A percentile compares a stretch with the other conserved stretches of the same genome.
Evolutionary conservation across 176 grass and related monocot genomes (phyloP).

Genomic region (Eremochloa ophiuroides): DNA sequence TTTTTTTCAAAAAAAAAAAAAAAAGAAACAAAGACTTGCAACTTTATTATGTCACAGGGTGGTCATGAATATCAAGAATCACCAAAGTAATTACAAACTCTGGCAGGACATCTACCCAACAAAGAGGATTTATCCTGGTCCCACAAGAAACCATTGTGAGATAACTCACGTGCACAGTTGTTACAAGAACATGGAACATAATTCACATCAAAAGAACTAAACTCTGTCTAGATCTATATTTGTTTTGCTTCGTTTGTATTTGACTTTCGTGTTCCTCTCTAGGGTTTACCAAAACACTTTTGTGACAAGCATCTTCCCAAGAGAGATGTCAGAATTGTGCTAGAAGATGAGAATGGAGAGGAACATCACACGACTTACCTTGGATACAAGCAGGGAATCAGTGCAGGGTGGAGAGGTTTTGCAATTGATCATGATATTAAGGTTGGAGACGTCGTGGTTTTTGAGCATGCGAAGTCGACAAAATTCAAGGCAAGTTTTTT

Average conservation of each 20-base stretch:
- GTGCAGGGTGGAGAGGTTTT: conserved; percentile 46
- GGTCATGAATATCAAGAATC: too few relatives aligned
- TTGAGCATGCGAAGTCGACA: conserved; percentile 18
- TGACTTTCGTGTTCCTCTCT: not conserved
- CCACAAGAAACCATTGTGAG: too few relatives aligned
- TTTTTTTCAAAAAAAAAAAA: too few relatives aligned
- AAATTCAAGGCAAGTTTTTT: conserved; percentile 42
- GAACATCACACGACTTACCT: conserved; percentile 20
- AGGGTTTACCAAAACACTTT: conserved; percentile 37
- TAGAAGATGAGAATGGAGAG: conserved; percentile 43
- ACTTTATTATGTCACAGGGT: too few relatives aligned
- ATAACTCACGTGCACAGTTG: too few relatives aligned
- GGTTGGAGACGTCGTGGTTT: conserved; percentile 36
- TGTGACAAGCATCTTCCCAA: conserved; percentile 41
- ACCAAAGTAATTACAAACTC: too few relatives aligned
- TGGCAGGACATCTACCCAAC: too few relatives aligned
- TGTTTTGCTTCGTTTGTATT: not conserved
- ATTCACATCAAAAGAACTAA: too few relatives aligned
- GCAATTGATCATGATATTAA: conserved; percentile 30
- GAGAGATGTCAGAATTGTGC: conserved; percentile 2
- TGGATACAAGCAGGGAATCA: conserved; percentile 29
- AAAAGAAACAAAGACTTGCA: too few relatives aligned
- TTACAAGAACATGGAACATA: too few relatives aligned
- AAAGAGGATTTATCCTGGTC: too few relatives aligned
- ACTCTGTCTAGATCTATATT: too few relatives aligned